phyloP scores from a whole-genome alignment of 148 eudicot genomes.

The Bassia scoparia region DNA sequence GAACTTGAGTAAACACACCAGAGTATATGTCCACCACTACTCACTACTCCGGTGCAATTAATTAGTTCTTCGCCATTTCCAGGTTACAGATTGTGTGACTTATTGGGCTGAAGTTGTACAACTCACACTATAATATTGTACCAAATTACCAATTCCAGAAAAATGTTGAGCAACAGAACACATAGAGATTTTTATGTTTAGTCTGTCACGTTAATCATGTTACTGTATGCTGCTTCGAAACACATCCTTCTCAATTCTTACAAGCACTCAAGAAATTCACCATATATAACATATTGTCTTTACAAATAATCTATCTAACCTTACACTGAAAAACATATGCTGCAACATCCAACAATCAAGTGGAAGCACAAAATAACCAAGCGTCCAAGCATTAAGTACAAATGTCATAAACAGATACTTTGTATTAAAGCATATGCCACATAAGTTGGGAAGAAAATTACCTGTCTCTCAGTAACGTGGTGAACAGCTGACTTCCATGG shows the following conservation, averaged over 20 bases:
- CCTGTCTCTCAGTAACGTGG: constrained; percentile 98
- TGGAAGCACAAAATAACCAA: neutral
- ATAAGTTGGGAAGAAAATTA: constrained; percentile 14
- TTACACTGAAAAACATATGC: neutral
- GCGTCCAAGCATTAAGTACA: neutral
- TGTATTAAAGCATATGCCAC: neutral
- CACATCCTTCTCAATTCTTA: too few relatives aligned
- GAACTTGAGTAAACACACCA: too few relatives aligned
- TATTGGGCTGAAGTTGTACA: neutral
- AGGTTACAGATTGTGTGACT: too few relatives aligned
- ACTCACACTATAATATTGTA: neutral
- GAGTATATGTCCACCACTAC: too few relatives aligned
- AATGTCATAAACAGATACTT: constrained; percentile 1
- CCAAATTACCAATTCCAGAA: neutral
- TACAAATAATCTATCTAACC: neutral
- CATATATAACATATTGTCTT: neutral
- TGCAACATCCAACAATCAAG: constrained; percentile 4
- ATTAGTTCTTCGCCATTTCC: too few relatives aligned
- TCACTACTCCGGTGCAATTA: too few relatives aligned
- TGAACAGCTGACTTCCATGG: constrained; percentile 72
- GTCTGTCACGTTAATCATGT: neutral
- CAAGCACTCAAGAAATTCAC: neutral
- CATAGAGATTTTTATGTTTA: too few relatives aligned
- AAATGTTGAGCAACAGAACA: too few relatives aligned
- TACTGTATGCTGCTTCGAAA: neutral